Evolutionary conservation across 2,329 filamentous ascomycete genomes (phyloP).

Genomic region (Penicillium sp.): DNA sequence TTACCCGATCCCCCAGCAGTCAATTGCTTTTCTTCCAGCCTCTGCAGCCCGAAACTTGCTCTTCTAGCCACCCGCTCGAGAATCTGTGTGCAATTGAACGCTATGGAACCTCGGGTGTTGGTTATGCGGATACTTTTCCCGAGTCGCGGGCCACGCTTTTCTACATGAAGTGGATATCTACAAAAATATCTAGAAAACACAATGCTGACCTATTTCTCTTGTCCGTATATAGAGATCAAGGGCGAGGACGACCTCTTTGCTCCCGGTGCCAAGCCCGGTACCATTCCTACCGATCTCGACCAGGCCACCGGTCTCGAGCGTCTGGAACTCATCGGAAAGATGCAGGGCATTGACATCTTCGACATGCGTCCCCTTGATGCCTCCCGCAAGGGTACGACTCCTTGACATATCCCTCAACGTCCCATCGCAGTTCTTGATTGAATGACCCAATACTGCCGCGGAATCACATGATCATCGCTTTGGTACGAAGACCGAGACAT

Average conservation of each 20-base stretch:
- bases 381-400: conserved; percentile 70
- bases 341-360: conserved; percentile 97
- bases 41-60: background rate
- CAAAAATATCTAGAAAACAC: background rate
- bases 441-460: background rate
- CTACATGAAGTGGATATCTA: background rate
- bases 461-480: background rate
- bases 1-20: conserved; percentile 5
- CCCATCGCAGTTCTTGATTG: background rate
- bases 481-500: background rate
- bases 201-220: conserved; percentile 22
- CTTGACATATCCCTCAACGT: conserved; percentile 16
- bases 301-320: conserved; percentile 97
- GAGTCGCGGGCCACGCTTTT: conserved; percentile 3
- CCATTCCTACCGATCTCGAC: conserved; percentile 89
- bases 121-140: conserved; percentile 12
- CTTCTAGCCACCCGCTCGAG: background rate
- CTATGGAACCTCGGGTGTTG: conserved; percentile 9
- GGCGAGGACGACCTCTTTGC: conserved; percentile 76
- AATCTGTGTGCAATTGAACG: conserved; percentile 6
- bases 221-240: conserved; percentile 68
- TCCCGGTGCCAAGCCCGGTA: conserved; percentile 76
- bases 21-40: conserved; percentile 13
- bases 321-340: conserved; percentile 98
- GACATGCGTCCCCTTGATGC: conserved; percentile 96